Evolutionary conservation across 352 stramenopile genomes (phyloP).

Genomic region (Pythium insidiosum): DNA sequence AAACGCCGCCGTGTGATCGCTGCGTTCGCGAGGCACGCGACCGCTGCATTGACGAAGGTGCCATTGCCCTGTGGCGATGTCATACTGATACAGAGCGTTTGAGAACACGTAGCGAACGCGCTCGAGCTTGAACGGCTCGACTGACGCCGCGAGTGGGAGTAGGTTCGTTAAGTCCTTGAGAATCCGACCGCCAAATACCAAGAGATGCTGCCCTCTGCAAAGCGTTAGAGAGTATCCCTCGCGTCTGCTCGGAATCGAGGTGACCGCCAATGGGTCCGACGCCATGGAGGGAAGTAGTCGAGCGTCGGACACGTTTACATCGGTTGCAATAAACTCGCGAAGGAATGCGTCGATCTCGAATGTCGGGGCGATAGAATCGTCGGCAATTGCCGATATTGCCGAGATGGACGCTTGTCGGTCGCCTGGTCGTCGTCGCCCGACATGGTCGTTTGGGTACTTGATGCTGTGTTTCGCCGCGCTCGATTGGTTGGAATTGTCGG

Average conservation of each 20-base stretch:
- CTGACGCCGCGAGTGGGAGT: constrained; percentile 10
- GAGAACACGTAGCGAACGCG: constrained; percentile 51
- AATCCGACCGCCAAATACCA: constrained; percentile 51
- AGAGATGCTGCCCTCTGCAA: constrained; percentile 12
- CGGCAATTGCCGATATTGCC: too few species aligned
- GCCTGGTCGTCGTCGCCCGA: too few species aligned
- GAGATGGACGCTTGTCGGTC: too few species aligned
- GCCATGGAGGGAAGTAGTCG: constrained; percentile 8
- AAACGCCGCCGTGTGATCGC: constrained; percentile 51
- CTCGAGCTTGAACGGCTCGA: constrained; percentile 40
- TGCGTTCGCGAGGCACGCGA: constrained; percentile 26
- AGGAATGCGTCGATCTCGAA: too few species aligned
- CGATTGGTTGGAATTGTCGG: too few species aligned
- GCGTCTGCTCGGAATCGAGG: constrained; percentile 40
- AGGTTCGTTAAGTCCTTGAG: constrained; percentile 40
- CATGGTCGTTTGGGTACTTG: too few species aligned
- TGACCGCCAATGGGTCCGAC: constrained; percentile 25
- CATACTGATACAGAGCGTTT: constrained; percentile 47
- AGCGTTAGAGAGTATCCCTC: constrained; percentile 61
- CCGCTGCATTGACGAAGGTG: constrained; percentile 29
- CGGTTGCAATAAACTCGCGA: too few species aligned
- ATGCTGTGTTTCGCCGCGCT: too few species aligned
- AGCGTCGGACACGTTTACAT: constrained; percentile 6
- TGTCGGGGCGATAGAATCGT: too few species aligned
- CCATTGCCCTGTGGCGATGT: constrained; percentile 27